Evolutionary conservation across 495 filamentous ascomycete genomes (phyloP).

Genomic region (Xanthoparmelia taractica): DNA sequence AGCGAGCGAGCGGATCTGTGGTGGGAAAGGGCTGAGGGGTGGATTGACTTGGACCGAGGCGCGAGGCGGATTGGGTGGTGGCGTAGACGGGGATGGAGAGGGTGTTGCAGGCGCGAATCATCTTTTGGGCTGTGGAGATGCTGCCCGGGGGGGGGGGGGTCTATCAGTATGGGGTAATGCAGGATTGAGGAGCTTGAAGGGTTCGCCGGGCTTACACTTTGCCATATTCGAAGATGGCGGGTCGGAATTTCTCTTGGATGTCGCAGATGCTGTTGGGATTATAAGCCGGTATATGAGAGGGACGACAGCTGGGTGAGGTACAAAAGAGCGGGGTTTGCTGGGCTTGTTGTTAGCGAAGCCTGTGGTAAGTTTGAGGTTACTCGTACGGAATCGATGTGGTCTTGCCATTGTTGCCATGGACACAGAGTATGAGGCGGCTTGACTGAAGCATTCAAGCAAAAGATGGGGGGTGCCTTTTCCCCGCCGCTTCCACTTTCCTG

Average conservation of each 20-base stretch:
- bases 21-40: neutral
- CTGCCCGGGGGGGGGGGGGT: slow-evolving; percentile 19
- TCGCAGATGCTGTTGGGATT: slow-evolving; percentile 71
- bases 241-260: slow-evolving; percentile 87
- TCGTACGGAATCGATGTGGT: slow-evolving; percentile 37
- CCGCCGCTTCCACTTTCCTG: neutral
- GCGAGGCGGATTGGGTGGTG: slow-evolving; percentile 72
- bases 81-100: slow-evolving; percentile 72
- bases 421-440: no score
- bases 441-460: no score
- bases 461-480: neutral
- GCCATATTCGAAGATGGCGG: slow-evolving; percentile 71
- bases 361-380: neutral
- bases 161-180: slow-evolving; percentile 13
- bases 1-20: neutral
- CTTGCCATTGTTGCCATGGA: slow-evolving; percentile 23
- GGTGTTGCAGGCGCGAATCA: slow-evolving; percentile 45
- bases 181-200: neutral
- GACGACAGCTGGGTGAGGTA: slow-evolving; percentile 31
- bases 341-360: neutral
- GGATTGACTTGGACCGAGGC: slow-evolving; percentile 51
- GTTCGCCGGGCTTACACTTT: slow-evolving; percentile 54
- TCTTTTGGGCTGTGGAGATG: slow-evolving; percentile 44
- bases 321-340: slow-evolving; percentile 66
- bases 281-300: slow-evolving; percentile 9